These are phyloP conservation scores for Conidiobolus incongruus DNA, from an alignment of 371 early-diverging fungal species.

Conservation along the genomic window DNA sequence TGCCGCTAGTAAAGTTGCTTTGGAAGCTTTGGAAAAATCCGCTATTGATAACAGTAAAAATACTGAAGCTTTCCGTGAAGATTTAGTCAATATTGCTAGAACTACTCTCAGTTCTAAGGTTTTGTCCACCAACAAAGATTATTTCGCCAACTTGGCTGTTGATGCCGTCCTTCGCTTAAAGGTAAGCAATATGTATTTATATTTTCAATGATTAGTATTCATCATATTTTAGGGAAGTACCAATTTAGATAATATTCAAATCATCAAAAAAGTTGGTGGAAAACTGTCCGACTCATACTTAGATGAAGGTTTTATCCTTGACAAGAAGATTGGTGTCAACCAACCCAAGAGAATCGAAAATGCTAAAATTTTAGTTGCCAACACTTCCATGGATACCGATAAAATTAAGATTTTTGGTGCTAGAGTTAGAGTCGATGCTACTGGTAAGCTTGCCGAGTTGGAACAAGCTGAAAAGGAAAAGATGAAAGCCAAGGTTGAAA, in stretches of 20 bases:
- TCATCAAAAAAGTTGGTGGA: slow-evolving; percentile 97
- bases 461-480: slow-evolving; percentile 98
- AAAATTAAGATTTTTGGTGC: slow-evolving; percentile 99
- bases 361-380: slow-evolving; percentile 93
- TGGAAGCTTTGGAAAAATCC: slow-evolving; percentile 60
- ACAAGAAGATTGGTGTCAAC: slow-evolving; percentile 96
- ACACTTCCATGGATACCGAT: slow-evolving; percentile 99
- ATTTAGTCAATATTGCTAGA: slow-evolving; percentile 90
- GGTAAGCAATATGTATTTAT: slow-evolving; percentile 11
- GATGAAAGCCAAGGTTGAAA: slow-evolving; percentile 97
- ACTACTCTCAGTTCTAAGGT: slow-evolving; percentile 98
- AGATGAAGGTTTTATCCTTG: slow-evolving; percentile 96
- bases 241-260: slow-evolving; percentile 95
- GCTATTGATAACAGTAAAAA: slow-evolving; percentile 52
- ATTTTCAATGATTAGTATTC: too few relatives aligned
- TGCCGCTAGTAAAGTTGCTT: slow-evolving; percentile 72
- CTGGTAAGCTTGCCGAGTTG: slow-evolving; percentile 92
- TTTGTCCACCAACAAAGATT: slow-evolving; percentile 87
- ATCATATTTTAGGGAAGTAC: slow-evolving; percentile 75
- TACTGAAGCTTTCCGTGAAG: slow-evolving; percentile 47
- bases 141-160: slow-evolving; percentile 92
- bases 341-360: slow-evolving; percentile 91
- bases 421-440: slow-evolving; percentile 89
- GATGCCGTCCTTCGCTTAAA: slow-evolving; percentile 90
- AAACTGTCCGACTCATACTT: slow-evolving; percentile 91